phyloP scores from a whole-genome alignment of 306 rosid species.

The Prunus persica region Prunus_persica_NCBIv2 NC_034011.1:9319501-9320000 shows the following conservation, averaged over 20 bases:
- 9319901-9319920: background rate
- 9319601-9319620: background rate
- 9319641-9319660: slow-evolving; percentile 21
- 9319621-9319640: slow-evolving; percentile 13
- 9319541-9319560: slow-evolving; percentile 26
- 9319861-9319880: slow-evolving; percentile 23
- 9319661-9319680: background rate
- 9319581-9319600: background rate
- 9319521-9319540: slow-evolving; percentile 24
- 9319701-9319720: background rate
- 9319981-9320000: background rate
- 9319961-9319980: background rate
- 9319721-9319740: background rate
- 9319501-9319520: slow-evolving; percentile 27
- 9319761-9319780: slow-evolving; percentile 11
- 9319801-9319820: too few species aligned
- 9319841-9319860: background rate
- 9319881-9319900: slow-evolving; percentile 30
- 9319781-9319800: too few species aligned
- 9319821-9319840: too few species aligned
- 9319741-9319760: slow-evolving; percentile 26
- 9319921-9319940: slow-evolving; percentile 9
- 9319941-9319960: slow-evolving; percentile 14
- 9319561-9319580: slow-evolving; percentile 17
- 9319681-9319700: too few species aligned